Conservation (phyloP, 2,329 filamentous ascomycete genomes). For the Alternaria brassicae region DNA sequence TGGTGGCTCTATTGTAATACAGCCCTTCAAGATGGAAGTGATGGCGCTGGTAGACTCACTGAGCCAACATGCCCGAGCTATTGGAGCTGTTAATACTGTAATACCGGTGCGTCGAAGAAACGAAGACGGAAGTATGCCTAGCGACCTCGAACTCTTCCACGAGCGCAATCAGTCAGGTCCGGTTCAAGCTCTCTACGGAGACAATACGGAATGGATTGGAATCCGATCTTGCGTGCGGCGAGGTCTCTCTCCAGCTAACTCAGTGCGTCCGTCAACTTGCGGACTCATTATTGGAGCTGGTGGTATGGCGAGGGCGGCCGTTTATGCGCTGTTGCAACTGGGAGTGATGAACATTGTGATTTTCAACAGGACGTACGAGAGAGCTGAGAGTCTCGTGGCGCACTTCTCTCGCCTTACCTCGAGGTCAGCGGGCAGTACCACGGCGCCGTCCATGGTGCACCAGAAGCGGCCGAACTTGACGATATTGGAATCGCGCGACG, state of each 20-base stretch:
- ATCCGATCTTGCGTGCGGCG: constrained; percentile 75
- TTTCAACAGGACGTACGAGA: constrained; percentile 72
- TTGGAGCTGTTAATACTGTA: constrained; percentile 78
- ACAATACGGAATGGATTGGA: constrained; percentile 84
- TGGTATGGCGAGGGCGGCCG: constrained; percentile 79
- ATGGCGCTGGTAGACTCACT: constrained; percentile 70
- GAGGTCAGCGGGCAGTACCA: constrained; percentile 25
- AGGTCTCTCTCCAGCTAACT: constrained; percentile 74
- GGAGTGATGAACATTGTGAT: constrained; percentile 79
- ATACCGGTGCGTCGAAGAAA: constrained; percentile 71
- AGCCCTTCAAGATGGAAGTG: constrained; percentile 77
- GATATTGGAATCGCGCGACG: constrained; percentile 65
- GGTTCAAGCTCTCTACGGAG: constrained; percentile 74
- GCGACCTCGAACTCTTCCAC: constrained; percentile 60
- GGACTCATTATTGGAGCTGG: constrained; percentile 66
- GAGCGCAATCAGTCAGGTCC: constrained; percentile 70
- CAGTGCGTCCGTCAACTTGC: constrained; percentile 60
- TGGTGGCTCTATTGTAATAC: constrained; percentile 73
- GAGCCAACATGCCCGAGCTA: constrained; percentile 75
- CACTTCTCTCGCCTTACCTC: constrained; percentile 69
- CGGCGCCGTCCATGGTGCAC: constrained; percentile 21
- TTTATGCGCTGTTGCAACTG: constrained; percentile 79
- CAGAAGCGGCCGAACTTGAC: constrained; percentile 57
- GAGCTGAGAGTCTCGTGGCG: constrained; percentile 69
- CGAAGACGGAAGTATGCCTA: constrained; percentile 64